Percentiles rank a stretch among this genome's conserved stretches.
Conservation (phyloP, 768 basidiomycete genomes). For the Tricholoma hemisulphureum region DNA sequence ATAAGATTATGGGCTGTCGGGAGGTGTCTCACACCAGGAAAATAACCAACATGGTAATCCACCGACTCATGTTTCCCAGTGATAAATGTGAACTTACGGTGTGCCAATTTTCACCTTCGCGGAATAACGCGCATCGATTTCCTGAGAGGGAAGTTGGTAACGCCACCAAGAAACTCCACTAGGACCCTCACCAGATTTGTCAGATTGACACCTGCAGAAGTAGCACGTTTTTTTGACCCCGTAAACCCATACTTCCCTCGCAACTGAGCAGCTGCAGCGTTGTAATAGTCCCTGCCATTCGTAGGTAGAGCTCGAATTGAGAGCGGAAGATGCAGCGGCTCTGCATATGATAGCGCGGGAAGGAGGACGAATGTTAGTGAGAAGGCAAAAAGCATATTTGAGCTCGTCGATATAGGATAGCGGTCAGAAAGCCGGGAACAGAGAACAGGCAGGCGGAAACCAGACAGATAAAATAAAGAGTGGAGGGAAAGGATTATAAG, state of each 20-base stretch:
- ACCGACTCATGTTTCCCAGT: too few relatives aligned
- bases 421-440: too few relatives aligned
- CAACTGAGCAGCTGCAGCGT: not conserved
- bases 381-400: too few relatives aligned
- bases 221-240: not conserved
- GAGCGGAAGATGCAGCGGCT: not conserved
- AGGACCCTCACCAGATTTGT: not conserved
- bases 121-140: slow-evolving; percentile 57
- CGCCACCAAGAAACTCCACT: not conserved
- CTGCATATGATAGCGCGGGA: not conserved
- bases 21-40: too few relatives aligned
- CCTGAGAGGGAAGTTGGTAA: slow-evolving; percentile 31
- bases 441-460: too few relatives aligned
- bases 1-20: not conserved
- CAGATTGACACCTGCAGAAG: not conserved
- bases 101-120: slow-evolving; percentile 55
- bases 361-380: not conserved
- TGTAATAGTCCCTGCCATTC: not conserved
- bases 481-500: too few relatives aligned
- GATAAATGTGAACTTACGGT: slow-evolving; percentile 47
- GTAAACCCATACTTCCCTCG: not conserved
- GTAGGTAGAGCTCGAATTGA: not conserved
- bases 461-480: too few relatives aligned
- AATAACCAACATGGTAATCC: slow-evolving; percentile 9
- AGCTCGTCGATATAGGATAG: too few relatives aligned